Percentiles rank a stretch among this genome's conserved stretches.
Conservation (phyloP, 2,329 filamentous ascomycete species). For the Pseudogymnoascus sp. region DNA sequence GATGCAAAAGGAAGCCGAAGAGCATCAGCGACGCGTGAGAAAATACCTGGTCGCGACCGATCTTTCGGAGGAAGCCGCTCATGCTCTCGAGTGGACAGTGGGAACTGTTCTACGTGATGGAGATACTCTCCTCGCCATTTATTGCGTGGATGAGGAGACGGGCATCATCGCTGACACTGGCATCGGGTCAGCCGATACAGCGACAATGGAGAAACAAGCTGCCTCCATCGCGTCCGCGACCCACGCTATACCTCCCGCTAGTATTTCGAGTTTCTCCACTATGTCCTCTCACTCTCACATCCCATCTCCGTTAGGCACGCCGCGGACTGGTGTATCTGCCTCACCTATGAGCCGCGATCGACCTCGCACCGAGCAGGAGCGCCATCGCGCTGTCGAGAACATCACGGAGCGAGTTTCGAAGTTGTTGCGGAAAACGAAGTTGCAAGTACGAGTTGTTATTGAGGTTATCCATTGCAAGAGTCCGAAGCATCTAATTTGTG, state of each 20-base stretch:
- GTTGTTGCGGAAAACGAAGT: conserved; percentile 77
- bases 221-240: conserved; percentile 58
- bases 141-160: conserved; percentile 84
- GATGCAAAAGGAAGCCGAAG: conserved; percentile 70
- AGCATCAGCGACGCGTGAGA: conserved; percentile 68
- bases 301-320: conserved; percentile 16
- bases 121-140: conserved; percentile 87
- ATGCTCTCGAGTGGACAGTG: conserved; percentile 95
- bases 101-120: conserved; percentile 90
- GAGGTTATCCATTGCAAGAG: conserved; percentile 99
- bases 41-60: conserved; percentile 97
- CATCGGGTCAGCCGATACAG: conserved; percentile 52
- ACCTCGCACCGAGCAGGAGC: conserved; percentile 65
- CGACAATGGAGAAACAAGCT: conserved; percentile 67
- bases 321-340: conserved; percentile 18
- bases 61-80: conserved; percentile 85
- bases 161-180: conserved; percentile 39
- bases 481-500: conserved; percentile 89
- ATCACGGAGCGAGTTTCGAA: conserved; percentile 82
- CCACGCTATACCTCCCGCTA: conserved; percentile 7
- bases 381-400: conserved; percentile 70
- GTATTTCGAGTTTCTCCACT: neutral
- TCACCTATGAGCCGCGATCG: conserved; percentile 38
- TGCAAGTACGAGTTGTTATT: conserved; percentile 88
- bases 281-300: conserved; percentile 3